phyloP scores from a whole-genome alignment of 129 eudicot genomes.

The sunflower (Helianthus annuus) region DNA sequence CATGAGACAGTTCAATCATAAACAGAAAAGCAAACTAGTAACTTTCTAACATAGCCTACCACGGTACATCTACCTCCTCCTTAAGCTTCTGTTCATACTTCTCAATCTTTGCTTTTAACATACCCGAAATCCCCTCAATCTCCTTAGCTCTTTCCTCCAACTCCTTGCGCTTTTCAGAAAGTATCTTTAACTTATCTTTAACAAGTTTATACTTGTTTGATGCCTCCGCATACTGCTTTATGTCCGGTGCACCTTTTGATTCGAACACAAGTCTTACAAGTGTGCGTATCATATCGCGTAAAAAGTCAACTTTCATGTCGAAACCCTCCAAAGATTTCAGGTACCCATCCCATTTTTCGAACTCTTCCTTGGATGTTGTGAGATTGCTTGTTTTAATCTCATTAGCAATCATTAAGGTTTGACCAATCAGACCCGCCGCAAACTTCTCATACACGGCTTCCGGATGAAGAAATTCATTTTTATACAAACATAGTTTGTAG shows the following conservation, averaged over 20 bases:
- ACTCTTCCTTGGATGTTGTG: constrained; percentile 45
- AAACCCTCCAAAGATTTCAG: constrained; percentile 59
- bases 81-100: constrained; percentile 45
- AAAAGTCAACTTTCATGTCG: constrained; percentile 70
- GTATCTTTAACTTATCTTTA: constrained; percentile 33
- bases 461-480: constrained; percentile 51
- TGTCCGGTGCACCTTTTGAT: constrained; percentile 29
- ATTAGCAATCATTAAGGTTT: constrained; percentile 56
- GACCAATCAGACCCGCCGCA: constrained; percentile 59
- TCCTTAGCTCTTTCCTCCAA: constrained; percentile 40
- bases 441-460: constrained; percentile 51
- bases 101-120: constrained; percentile 41
- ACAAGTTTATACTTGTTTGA: constrained; percentile 25
- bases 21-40: too few relatives aligned
- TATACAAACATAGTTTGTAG: constrained; percentile 57
- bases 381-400: constrained; percentile 53
- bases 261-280: constrained; percentile 44
- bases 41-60: constrained; percentile 30
- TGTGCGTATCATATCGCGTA: constrained; percentile 45
- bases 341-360: constrained; percentile 63
- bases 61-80: constrained; percentile 59
- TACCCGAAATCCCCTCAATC: constrained; percentile 35
- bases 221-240: constrained; percentile 43
- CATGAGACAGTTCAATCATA: too few relatives aligned
- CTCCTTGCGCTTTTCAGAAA: constrained; percentile 52